A percentile compares a stretch with the other conserved stretches of the same genome.
Evolutionary conservation across 805 yeast species (phyloP).

Genomic region (Wickerhamiella shivajii): DNA sequence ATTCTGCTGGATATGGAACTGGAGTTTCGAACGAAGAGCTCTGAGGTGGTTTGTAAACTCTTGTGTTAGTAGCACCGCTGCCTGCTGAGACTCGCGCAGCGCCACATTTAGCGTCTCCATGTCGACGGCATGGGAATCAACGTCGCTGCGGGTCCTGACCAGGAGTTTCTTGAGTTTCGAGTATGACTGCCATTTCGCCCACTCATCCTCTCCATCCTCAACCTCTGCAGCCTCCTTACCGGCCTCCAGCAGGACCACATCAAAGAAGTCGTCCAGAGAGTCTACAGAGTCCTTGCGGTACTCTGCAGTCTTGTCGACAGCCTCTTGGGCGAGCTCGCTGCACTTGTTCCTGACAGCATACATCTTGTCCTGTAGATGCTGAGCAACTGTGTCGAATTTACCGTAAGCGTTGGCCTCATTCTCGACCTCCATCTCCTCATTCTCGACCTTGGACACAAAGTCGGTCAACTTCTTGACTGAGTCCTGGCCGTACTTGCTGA

Average conservation of each 20-base stretch:
- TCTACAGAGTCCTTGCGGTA: conserved; percentile 19
- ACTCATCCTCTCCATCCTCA: conserved; percentile 32
- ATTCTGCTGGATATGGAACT: conserved; percentile 17
- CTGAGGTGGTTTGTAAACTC: conserved; percentile 15
- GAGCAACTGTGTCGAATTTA: conserved; percentile 14
- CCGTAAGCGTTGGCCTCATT: conserved; percentile 14
- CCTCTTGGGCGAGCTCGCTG: conserved; percentile 17
- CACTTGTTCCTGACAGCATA: conserved; percentile 17
- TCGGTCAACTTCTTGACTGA: conserved; percentile 11
- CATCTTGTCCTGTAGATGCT: conserved; percentile 14
- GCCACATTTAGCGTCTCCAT: conserved; percentile 16
- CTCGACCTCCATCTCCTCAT: conserved; percentile 12
- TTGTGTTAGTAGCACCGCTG: conserved; percentile 17
- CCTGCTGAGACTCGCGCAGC: conserved; percentile 18
- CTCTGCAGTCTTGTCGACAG: conserved; percentile 12
- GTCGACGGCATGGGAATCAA: conserved; percentile 16
- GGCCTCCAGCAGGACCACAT: conserved; percentile 17
- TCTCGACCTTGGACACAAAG: conserved; percentile 16
- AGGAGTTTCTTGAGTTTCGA: conserved; percentile 15
- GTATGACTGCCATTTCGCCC: conserved; percentile 15
- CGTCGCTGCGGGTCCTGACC: conserved; percentile 10
- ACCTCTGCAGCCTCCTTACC: conserved; percentile 14
- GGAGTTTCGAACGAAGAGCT: conserved; percentile 15
- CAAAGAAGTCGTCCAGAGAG: conserved; percentile 20
- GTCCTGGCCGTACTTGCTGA: conserved; percentile 13